Evolutionary conservation across 352 stramenopile species (phyloP), one percentile per base, ranked within the genome.

Genomic region (Pythium vanterpoolii): DNA sequence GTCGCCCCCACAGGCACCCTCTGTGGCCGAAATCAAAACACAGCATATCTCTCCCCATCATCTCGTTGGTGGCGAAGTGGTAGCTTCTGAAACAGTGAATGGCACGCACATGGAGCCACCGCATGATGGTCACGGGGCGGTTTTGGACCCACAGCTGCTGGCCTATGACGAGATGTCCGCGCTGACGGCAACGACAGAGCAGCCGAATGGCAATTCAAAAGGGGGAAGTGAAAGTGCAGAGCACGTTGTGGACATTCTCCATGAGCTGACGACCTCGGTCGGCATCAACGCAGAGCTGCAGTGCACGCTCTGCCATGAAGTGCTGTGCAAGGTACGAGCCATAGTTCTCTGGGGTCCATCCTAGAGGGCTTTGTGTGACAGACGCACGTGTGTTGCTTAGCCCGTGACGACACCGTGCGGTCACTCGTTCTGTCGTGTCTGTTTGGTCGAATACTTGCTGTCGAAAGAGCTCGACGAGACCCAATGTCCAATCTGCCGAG

Each of bases 391-490:
- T 10, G 47, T 16, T 48, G 2, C 24, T 11, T 46, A 71, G 59
- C 64, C 64, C 6, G 49, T 72, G 19, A 65, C 58, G 14, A 64
- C 59, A 9, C 36, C 42, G 50, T 72, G 64, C 51, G 64, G 64
- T 4, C 64, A 72, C 33, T 72, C 64, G 54, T 72, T 72, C 48
- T 72, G 64, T 31, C 64, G 64, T 13, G 52, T 71, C 16, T 71
- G 64, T 33, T 30, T 71, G 11, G 5, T 71, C n/a, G 64, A 71
- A n/a, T 71, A 60, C 16, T 43, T 71, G 30, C 50, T 71, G 31
- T 66, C 64, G 7, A 48, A 46, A 26, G 58, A 66, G 1, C 16
- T 71, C 49, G 21, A 46, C 31, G 64, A 71, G 18, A 52, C 64
- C 14, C 57, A 66, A 40, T 71, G 64, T 53, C 64, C 64, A 23